Percentiles rank a stretch among this genome's conserved stretches.
Conservation (phyloP, 2,329 filamentous ascomycete genomes). For the Tolypocladium nubicola region DNA sequence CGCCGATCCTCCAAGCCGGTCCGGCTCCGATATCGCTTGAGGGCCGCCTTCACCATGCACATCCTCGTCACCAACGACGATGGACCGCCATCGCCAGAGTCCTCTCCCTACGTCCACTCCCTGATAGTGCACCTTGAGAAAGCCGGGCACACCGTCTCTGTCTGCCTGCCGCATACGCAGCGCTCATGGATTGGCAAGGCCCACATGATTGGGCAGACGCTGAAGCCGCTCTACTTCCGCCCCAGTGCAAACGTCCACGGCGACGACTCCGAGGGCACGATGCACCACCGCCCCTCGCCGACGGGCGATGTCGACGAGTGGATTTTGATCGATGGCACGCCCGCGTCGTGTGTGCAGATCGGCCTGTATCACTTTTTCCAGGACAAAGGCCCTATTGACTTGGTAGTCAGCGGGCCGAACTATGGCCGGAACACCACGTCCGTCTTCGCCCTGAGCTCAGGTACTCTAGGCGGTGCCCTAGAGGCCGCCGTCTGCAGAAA, state of each 20-base stretch:
- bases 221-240: conserved; percentile 77
- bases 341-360: conserved; percentile 73
- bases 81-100: conserved; percentile 66
- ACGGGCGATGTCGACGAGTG: conserved; percentile 58
- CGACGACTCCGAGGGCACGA: conserved; percentile 48
- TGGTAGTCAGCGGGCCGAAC: conserved; percentile 73
- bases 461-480: conserved; percentile 66
- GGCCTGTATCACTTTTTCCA: conserved; percentile 72
- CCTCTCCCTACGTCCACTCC: conserved; percentile 71
- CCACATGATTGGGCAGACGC: conserved; percentile 82
- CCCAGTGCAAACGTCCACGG: conserved; percentile 33
- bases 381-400: conserved; percentile 59
- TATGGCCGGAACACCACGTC: conserved; percentile 77
- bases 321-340: conserved; percentile 72
- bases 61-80: conserved; percentile 69
- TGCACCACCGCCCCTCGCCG: conserved; percentile 46
- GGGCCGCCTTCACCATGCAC: conserved; percentile 36
- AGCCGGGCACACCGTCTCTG: conserved; percentile 78
- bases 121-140: conserved; percentile 60
- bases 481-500: conserved; percentile 64
- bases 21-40: neutral
- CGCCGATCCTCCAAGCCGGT: neutral
- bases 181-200: conserved; percentile 98
- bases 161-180: conserved; percentile 83
- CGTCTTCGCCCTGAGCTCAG: conserved; percentile 66